Evolutionary conservation across 441 rosid genomes (phyloP).

Genomic region (Adansonia gregorii): DNA sequence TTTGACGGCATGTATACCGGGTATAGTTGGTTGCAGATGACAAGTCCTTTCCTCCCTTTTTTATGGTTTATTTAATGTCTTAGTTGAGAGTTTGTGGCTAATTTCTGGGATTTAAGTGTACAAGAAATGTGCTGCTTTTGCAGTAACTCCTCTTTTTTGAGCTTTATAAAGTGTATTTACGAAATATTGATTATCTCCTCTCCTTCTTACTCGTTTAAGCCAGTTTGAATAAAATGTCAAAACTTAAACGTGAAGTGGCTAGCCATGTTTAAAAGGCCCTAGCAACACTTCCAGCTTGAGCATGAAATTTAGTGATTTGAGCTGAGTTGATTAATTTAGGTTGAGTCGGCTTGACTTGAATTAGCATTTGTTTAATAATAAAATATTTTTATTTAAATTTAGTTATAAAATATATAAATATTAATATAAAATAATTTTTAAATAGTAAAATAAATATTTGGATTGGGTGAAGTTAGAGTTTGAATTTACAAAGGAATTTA

Average conservation of each 20-base stretch:
- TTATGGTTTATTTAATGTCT: neutral
- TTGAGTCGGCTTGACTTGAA: too few relatives aligned
- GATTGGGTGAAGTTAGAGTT: too few relatives aligned
- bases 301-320: too few relatives aligned
- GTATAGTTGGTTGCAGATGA: slow-evolving; percentile 41
- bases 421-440: too few relatives aligned
- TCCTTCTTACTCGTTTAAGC: neutral
- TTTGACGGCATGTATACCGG: slow-evolving; percentile 51
- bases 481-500: too few relatives aligned
- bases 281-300: too few relatives aligned
- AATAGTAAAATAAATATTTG: too few relatives aligned
- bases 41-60: slow-evolving; percentile 21
- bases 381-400: too few relatives aligned
- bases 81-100: neutral
- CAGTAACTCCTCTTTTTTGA: neutral
- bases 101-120: neutral
- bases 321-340: too few relatives aligned
- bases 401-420: too few relatives aligned
- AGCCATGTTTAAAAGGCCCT: too few relatives aligned
- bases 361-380: too few relatives aligned
- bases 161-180: neutral
- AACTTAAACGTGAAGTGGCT: neutral
- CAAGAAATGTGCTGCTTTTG: neutral
- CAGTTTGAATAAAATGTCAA: neutral
- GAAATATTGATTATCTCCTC: neutral